Evolutionary conservation across 345 rosid species (phyloP).

Genomic region (Clarkia xantiana): DNA sequence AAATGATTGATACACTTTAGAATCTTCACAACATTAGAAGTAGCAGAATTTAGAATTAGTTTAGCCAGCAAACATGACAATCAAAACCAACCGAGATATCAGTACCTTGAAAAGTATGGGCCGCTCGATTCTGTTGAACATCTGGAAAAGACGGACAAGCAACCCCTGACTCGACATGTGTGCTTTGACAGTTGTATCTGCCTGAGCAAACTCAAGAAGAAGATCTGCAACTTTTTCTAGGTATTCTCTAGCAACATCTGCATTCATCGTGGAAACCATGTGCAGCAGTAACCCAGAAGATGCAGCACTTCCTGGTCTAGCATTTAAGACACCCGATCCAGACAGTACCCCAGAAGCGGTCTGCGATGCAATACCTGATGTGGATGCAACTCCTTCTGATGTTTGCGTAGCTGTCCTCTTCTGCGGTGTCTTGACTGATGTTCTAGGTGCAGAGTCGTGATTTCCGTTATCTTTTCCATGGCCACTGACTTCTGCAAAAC

Average conservation of each 20-base stretch:
- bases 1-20: slow-evolving; percentile 77
- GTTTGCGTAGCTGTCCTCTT: slow-evolving; percentile 45
- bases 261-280: slow-evolving; percentile 80
- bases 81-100: background rate
- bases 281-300: slow-evolving; percentile 87
- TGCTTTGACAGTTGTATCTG: slow-evolving; percentile 84
- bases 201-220: slow-evolving; percentile 93
- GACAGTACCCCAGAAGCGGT: slow-evolving; percentile 89
- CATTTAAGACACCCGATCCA: slow-evolving; percentile 95
- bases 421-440: slow-evolving; percentile 37
- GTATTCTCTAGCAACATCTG: slow-evolving; percentile 88
- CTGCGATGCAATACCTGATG: slow-evolving; percentile 79
- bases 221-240: slow-evolving; percentile 95
- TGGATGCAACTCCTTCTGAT: slow-evolving; percentile 62
- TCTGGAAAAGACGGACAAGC: slow-evolving; percentile 82
- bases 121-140: slow-evolving; percentile 77
- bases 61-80: too few species aligned
- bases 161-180: slow-evolving; percentile 89
- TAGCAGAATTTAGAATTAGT: background rate
- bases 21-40: slow-evolving; percentile 29
- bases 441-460: slow-evolving; percentile 45
- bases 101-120: slow-evolving; percentile 81
- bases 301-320: slow-evolving; percentile 92
- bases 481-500: slow-evolving; percentile 63
- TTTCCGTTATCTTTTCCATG: slow-evolving; percentile 73